Percentiles rank a stretch among this genome's conserved stretches.
Evolutionary conservation across 495 filamentous ascomycete genomes (phyloP).

Genomic region (Xylaria longipes): DNA sequence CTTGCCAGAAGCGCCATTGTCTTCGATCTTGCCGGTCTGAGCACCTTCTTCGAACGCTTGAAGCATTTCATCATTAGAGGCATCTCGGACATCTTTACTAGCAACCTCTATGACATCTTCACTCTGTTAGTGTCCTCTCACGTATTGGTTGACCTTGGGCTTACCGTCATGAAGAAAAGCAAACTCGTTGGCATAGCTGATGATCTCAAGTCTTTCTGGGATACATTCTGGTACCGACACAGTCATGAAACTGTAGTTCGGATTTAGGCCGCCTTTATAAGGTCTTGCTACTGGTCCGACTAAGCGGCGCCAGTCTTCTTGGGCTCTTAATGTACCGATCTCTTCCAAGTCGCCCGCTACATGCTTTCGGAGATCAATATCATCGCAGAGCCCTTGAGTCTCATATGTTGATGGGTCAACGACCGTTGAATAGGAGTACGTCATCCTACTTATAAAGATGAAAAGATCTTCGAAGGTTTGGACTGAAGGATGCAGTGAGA

Average conservation of each 20-base stretch:
- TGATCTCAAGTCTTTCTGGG: conserved; percentile 49
- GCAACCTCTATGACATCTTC: conserved; percentile 14
- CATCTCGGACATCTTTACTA: conserved; percentile 9
- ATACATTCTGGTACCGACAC: conserved; percentile 45
- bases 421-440: conserved; percentile 33
- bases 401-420: conserved; percentile 32
- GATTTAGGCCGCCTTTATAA: conserved; percentile 36
- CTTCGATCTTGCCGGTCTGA: conserved; percentile 7
- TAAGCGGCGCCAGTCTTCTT: conserved; percentile 39
- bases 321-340: conserved; percentile 33
- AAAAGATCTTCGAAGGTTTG: background rate
- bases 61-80: background rate
- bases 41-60: conserved; percentile 6
- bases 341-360: conserved; percentile 28
- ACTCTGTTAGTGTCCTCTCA: background rate
- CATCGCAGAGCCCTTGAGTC: conserved; percentile 34
- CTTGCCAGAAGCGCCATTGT: background rate
- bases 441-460: conserved; percentile 23
- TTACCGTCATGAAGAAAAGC: conserved; percentile 52
- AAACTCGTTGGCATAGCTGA: conserved; percentile 53
- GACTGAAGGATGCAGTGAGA: background rate
- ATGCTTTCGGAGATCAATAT: conserved; percentile 32
- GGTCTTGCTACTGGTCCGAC: conserved; percentile 29
- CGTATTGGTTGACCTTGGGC: background rate
- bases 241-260: conserved; percentile 34